phyloP scores from a whole-genome alignment of 345 rosid species.

The Citrus sinensis region DVS_A1.0 CM039161.1:9150001-9150500 shows the following conservation, averaged over 20 bases:
- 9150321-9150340: not conserved
- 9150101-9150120: not conserved
- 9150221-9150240: not conserved
- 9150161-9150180: not conserved
- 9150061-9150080: not conserved
- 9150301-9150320: not conserved
- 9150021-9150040: not conserved
- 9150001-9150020: not conserved
- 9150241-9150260: not conserved
- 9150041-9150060: not conserved
- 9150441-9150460: too few species aligned
- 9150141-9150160: not conserved
- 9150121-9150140: not conserved
- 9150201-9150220: not conserved
- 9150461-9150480: too few species aligned
- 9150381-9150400: too few species aligned
- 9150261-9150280: not conserved
- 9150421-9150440: too few species aligned
- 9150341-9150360: not conserved
- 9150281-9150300: not conserved
- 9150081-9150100: not conserved
- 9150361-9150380: too few species aligned
- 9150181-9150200: not conserved
- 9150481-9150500: too few species aligned
- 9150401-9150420: too few species aligned